Evolutionary conservation across 2,329 filamentous ascomycete species (phyloP).

Genomic region (Magnaporthiopsis incrustans): DNA sequence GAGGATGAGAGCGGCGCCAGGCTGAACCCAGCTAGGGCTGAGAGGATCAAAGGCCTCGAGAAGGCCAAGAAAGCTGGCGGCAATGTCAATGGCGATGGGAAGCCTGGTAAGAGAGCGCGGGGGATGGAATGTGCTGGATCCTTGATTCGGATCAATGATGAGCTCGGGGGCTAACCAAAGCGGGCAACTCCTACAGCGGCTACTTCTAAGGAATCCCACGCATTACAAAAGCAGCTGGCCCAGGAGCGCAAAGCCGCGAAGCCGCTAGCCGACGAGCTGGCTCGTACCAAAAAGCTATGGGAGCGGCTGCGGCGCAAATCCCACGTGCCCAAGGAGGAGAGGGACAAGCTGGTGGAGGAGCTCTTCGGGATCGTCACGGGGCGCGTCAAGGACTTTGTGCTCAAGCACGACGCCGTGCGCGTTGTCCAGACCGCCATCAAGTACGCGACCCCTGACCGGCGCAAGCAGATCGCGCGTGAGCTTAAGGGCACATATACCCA

Average conservation of each 20-base stretch:
- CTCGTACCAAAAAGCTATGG: conserved; percentile 93
- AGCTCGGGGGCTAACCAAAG: background rate
- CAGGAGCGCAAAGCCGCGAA: conserved; percentile 88
- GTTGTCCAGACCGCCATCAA: conserved; percentile 96
- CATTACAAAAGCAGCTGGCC: conserved; percentile 82
- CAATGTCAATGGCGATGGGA: conserved; percentile 22
- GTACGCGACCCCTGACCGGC: conserved; percentile 79
- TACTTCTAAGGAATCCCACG: conserved; percentile 77
- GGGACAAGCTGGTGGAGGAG: conserved; percentile 78
- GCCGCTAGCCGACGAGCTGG: conserved; percentile 83
- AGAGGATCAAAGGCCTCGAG: conserved; percentile 19
- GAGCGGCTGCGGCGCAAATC: conserved; percentile 88
- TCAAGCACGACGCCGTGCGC: conserved; percentile 97
- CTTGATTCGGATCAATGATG: background rate
- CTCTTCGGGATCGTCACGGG: conserved; percentile 88
- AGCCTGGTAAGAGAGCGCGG: conserved; percentile 24
- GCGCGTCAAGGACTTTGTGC: conserved; percentile 86
- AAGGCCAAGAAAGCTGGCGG: conserved; percentile 16
- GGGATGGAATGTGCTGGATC: background rate
- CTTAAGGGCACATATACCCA: conserved; percentile 76
- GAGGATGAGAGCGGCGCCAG: conserved; percentile 46
- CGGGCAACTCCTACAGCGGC: background rate
- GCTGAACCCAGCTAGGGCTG: conserved; percentile 27
- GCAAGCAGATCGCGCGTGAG: conserved; percentile 78
- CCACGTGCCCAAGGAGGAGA: conserved; percentile 82